Conservation (phyloP, 148 eudicot genomes). For the Rhododendron mucronatum region DNA sequence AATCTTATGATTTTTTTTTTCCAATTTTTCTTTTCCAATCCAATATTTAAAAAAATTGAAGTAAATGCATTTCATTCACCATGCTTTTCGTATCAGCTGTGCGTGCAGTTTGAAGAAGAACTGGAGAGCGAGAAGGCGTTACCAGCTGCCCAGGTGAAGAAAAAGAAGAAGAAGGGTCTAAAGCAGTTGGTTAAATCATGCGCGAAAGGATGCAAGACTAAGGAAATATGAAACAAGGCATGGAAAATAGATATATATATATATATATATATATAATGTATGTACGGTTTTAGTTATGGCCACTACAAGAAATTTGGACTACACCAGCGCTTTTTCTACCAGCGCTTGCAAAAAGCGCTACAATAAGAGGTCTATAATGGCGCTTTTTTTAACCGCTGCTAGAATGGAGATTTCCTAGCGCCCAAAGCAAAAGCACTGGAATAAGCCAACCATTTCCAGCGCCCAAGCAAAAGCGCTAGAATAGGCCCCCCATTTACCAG, state of each 20-base stretch:
- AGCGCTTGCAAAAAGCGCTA: too few relatives aligned
- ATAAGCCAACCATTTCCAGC: too few relatives aligned
- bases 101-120: slow-evolving; percentile 44
- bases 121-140: slow-evolving; percentile 28
- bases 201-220: background rate
- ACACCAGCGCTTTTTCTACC: too few relatives aligned
- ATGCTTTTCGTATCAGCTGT: slow-evolving; percentile 25
- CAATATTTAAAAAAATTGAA: background rate
- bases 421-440: too few relatives aligned
- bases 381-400: too few relatives aligned
- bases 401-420: too few relatives aligned
- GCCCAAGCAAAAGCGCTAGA: too few relatives aligned
- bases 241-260: background rate
- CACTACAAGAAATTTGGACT: too few relatives aligned
- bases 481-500: too few relatives aligned
- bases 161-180: slow-evolving; percentile 22
- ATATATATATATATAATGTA: background rate
- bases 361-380: too few relatives aligned
- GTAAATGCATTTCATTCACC: too few relatives aligned
- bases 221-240: background rate
- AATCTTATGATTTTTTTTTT: too few relatives aligned
- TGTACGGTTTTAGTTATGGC: background rate
- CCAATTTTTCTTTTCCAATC: background rate
- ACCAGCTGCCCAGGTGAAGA: slow-evolving; percentile 3
- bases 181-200: slow-evolving; percentile 42